Base-by-base conservation (phyloP, 108 stramenopile genomes). In the Cyclotella kingstonii region DNA sequence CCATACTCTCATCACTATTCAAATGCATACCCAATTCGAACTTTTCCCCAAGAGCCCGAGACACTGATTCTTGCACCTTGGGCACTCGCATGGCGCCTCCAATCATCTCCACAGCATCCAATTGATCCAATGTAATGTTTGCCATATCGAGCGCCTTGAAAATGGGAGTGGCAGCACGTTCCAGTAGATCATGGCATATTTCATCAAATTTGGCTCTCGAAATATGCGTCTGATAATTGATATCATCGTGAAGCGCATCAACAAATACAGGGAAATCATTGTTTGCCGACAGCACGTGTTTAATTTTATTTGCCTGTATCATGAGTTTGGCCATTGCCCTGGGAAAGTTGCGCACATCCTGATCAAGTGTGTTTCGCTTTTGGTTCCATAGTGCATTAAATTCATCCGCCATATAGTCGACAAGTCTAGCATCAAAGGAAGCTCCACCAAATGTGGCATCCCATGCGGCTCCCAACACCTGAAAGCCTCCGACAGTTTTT, bases 41-140 rank as follows among this genome's bases (percentile, higher is more conserved):
- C 21, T 43, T 60, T n/a, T 68, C 74, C n/a, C 68, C 81, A 46
- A 88, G 46, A 10, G 76, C 75, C 28, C 65, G 49, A 12, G 59
- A 53, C 19, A 81, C 59, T n/a, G 82, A 80, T 53, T 95, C 90
- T 59, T 97, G 95, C 26, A 99, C 84, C 60, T 79, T 84, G 8
- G 99, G 99, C 21, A 98, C 91, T 33, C 99, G 86, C 86, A 98
- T 96, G 15, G 96, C 97, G 19, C 99, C 99, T 28, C 99, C 99
- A 68, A 99, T 85, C 72, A 99, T 43, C 83, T 99, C 99, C 41
- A 99, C 84, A 17, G 50, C 93, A 35, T 94, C 68, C 45, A 99
- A 68, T 52, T 99, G 87, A 17, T 88, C 84, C 54, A 97, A 49
- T 0, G 95, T 96, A 26, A 93, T 22, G 46, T 87, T 83, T 18